Evolutionary conservation across 2,329 filamentous ascomycete genomes (phyloP).

Genomic region (Pezicula neosporulosa): DNA sequence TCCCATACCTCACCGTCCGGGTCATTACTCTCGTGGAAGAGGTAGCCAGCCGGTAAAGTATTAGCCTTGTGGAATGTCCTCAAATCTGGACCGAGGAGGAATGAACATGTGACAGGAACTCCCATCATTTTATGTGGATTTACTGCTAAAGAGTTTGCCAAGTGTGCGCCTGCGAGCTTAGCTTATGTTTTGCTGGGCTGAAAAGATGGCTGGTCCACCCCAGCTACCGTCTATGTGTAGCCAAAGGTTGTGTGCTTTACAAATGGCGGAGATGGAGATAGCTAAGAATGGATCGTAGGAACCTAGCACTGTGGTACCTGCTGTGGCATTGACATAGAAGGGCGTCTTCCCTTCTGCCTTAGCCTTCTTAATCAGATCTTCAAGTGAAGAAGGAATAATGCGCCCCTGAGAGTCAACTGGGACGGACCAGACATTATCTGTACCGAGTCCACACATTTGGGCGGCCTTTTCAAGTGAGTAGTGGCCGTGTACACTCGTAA

Average conservation of each 20-base stretch:
- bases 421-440: constrained; percentile 67
- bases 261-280: constrained; percentile 70
- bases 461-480: constrained; percentile 95
- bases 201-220: constrained; percentile 85
- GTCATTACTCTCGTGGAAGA: constrained; percentile 60
- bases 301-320: constrained; percentile 89
- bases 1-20: constrained; percentile 67
- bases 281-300: constrained; percentile 78
- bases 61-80: constrained; percentile 77
- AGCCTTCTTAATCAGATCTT: constrained; percentile 57
- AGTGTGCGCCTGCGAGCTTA: constrained; percentile 72
- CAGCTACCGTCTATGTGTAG: constrained; percentile 90
- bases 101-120: constrained; percentile 85
- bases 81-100: constrained; percentile 77
- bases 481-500: constrained; percentile 87
- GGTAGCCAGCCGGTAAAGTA: constrained; percentile 81
- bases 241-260: constrained; percentile 73
- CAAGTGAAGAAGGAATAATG: constrained; percentile 67
- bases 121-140: constrained; percentile 99
- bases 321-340: constrained; percentile 93
- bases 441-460: constrained; percentile 84
- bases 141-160: constrained; percentile 79
- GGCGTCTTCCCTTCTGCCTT: constrained; percentile 70
- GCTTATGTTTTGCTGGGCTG: constrained; percentile 56
- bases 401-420: constrained; percentile 69